These are phyloP conservation scores for Citrullus mucosospermus DNA, from an alignment of 306 rosid species.

Conservation along the genomic window DNA sequence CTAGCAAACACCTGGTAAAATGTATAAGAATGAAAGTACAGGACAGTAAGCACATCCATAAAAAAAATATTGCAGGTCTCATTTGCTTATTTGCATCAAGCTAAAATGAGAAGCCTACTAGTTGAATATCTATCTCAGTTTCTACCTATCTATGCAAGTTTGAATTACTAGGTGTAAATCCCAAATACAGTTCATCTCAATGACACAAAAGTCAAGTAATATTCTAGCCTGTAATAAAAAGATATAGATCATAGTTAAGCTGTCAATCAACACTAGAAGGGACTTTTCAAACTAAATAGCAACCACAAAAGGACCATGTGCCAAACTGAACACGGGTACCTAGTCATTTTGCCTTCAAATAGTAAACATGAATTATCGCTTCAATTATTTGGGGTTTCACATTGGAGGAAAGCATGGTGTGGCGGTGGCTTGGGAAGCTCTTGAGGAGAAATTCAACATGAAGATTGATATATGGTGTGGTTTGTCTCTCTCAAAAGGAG, in stretches of 20 bases:
- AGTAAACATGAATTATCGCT: background rate
- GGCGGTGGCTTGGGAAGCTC: too few species aligned
- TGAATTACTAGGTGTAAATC: background rate
- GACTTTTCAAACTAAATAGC: background rate
- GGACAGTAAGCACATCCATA: slow-evolving; percentile 4
- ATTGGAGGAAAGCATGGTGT: too few species aligned
- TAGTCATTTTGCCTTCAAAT: background rate
- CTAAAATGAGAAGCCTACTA: background rate
- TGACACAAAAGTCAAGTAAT: background rate
- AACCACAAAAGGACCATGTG: background rate
- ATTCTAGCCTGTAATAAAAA: background rate
- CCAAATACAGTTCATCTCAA: background rate
- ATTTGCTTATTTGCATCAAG: background rate
- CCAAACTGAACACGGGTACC: background rate
- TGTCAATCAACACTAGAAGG: background rate
- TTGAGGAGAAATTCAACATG: too few species aligned
- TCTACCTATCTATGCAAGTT: background rate
- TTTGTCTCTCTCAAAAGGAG: too few species aligned
- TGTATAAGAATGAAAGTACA: background rate
- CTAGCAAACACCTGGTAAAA: slow-evolving; percentile 78
- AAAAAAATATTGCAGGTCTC: background rate
- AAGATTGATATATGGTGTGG: too few species aligned
- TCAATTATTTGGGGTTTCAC: too few species aligned
- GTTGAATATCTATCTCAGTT: background rate
- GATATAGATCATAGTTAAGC: background rate